Conservation (phyloP, 1,139 yeast species). For the Meyerozyma elateridarum region DNA sequence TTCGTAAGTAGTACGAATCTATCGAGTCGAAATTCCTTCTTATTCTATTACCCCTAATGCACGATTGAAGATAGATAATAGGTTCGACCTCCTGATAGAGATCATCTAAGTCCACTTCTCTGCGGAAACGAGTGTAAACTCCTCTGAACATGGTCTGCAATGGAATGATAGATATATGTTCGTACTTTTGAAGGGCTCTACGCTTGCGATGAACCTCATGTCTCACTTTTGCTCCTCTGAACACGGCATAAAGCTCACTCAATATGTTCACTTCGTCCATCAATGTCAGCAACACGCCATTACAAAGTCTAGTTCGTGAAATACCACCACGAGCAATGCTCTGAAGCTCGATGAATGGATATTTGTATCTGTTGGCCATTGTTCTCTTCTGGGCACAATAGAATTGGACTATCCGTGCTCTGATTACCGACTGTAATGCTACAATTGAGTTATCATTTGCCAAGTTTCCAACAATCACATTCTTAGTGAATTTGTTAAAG, state of each 20-base stretch:
- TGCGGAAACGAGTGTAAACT: conserved; percentile 46
- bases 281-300: conserved; percentile 39
- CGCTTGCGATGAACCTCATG: conserved; percentile 19
- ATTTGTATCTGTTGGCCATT: conserved; percentile 13
- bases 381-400: conserved; percentile 16
- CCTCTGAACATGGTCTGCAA: conserved; percentile 41
- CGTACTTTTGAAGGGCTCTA: conserved; percentile 18
- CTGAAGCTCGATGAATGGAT: conserved; percentile 36
- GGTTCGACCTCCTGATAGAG: conserved; percentile 38
- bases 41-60: conserved; percentile 40
- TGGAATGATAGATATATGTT: conserved; percentile 21
- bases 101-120: conserved; percentile 49
- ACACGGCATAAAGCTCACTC: conserved; percentile 38
- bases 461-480: conserved; percentile 11
- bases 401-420: conserved; percentile 26
- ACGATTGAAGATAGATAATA: conserved; percentile 46
- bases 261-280: conserved; percentile 35
- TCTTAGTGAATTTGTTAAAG: conserved; percentile 16
- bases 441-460: conserved; percentile 18
- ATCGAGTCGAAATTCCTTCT: conserved; percentile 37
- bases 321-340: conserved; percentile 51
- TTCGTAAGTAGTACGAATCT: conserved; percentile 48
- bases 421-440: conserved; percentile 30
- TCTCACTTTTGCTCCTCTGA: conserved; percentile 43
- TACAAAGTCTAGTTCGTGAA: conserved; percentile 41